These are phyloP conservation scores for Aspergillus homomorphus DNA, from an alignment of 495 filamentous ascomycete genomes.

Conservation along the genomic window DNA sequence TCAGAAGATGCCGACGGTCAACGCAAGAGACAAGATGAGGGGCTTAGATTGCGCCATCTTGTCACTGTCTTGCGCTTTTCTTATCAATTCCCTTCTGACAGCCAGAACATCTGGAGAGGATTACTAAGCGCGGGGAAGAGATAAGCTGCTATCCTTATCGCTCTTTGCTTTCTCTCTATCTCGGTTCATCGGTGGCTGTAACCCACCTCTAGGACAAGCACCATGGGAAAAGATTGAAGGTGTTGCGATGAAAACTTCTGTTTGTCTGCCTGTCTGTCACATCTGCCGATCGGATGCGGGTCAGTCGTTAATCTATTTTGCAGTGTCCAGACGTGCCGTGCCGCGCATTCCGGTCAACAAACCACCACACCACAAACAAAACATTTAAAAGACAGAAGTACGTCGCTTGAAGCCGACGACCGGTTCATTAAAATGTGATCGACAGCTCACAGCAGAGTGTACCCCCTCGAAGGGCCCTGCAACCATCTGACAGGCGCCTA, in stretches of 20 bases:
- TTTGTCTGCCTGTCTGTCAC: background rate
- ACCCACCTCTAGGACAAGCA: too few relatives aligned
- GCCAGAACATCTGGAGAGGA: background rate
- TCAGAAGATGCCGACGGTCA: background rate
- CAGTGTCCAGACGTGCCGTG: background rate
- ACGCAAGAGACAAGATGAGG: background rate
- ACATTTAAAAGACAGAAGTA: background rate
- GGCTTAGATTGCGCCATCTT: conserved; percentile 1
- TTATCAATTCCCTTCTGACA: background rate
- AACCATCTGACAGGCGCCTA: background rate
- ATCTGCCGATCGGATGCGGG: background rate
- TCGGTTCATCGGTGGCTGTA: background rate
- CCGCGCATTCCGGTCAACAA: background rate
- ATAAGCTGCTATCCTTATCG: background rate
- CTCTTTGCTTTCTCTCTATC: background rate
- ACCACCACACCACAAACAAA: too few relatives aligned
- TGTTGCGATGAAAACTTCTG: background rate
- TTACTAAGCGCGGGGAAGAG: conserved; percentile 1
- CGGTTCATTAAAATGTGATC: background rate
- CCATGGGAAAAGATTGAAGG: too few relatives aligned
- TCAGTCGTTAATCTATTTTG: background rate
- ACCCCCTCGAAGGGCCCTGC: background rate
- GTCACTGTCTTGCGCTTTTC: background rate
- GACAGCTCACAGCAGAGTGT: background rate
- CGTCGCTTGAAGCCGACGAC: background rate